phyloP scores from a whole-genome alignment of 345 rosid species.

The Salix koriyanagi region DNA sequence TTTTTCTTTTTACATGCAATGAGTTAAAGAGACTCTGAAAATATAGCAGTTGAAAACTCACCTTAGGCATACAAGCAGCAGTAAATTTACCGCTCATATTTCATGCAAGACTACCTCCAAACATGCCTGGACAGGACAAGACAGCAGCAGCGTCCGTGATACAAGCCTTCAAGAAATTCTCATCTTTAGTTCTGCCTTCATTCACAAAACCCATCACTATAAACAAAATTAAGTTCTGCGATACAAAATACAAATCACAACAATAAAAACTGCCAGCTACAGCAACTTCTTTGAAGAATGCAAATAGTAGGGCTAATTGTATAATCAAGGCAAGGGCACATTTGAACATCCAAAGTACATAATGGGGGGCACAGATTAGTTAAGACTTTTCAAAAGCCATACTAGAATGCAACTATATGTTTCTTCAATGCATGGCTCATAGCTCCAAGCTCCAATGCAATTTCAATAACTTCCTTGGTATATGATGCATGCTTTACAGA shows the following conservation, averaged over 20 bases:
- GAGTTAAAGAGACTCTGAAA: neutral
- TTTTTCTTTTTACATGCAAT: neutral
- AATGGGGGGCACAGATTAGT: neutral
- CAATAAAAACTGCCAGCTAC: neutral
- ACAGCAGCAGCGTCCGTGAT: conserved; percentile 1
- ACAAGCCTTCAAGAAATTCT: neutral
- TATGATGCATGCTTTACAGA: neutral
- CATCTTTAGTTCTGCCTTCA: neutral
- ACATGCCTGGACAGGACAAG: neutral
- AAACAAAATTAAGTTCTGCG: neutral
- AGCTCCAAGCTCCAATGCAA: neutral
- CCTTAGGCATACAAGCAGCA: neutral
- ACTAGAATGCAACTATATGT: too few species aligned
- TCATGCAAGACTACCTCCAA: conserved; percentile 2
- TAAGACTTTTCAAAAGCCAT: too few species aligned
- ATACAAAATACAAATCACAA: neutral
- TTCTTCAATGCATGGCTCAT: neutral
- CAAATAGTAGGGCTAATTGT: neutral
- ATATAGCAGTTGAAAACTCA: neutral
- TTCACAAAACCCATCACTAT: conserved; percentile 1
- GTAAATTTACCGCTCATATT: neutral
- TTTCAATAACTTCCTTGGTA: neutral
- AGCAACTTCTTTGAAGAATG: conserved; percentile 8
- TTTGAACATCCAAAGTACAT: neutral
- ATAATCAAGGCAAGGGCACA: neutral